phyloP scores from a whole-genome alignment of 2,329 filamentous ascomycete species.

The Ophiostoma piceae region DNA sequence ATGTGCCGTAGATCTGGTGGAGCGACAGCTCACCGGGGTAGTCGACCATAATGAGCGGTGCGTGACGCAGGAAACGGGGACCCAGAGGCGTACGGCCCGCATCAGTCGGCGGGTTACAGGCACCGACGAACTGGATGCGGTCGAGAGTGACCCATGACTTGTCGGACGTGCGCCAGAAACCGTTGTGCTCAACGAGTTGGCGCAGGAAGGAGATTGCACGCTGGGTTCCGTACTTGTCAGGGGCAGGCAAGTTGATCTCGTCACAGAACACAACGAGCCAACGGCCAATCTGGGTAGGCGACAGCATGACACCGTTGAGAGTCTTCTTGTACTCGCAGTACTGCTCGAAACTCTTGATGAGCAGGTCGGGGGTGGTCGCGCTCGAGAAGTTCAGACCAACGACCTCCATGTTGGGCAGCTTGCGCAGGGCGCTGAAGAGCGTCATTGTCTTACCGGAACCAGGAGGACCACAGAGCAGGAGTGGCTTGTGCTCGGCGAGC shows the following conservation, averaged over 20 bases:
- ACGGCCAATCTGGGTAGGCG: conserved; percentile 90
- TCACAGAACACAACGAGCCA: conserved; percentile 99
- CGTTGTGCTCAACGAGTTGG: conserved; percentile 96
- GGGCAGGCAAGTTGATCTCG: conserved; percentile 97
- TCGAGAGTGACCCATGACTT: conserved; percentile 98
- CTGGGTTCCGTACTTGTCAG: conserved; percentile 96
- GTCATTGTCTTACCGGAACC: conserved; percentile 99
- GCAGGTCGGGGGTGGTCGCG: conserved; percentile 91
- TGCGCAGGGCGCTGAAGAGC: conserved; percentile 91
- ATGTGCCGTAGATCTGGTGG: conserved; percentile 96
- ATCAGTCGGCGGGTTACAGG: conserved; percentile 97
- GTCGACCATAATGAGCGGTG: conserved; percentile 98
- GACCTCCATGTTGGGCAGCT: conserved; percentile 97
- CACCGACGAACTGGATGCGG: conserved; percentile 96
- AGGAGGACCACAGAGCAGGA: conserved; percentile 92
- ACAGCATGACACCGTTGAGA: conserved; percentile 89
- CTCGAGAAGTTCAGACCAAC: conserved; percentile 99
- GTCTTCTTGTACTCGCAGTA: conserved; percentile 99
- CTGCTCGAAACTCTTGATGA: conserved; percentile 99
- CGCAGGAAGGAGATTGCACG: conserved; percentile 95
- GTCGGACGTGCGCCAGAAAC: conserved; percentile 96
- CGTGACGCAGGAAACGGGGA: conserved; percentile 87
- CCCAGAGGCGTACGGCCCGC: conserved; percentile 93
- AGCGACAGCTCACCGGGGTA: conserved; percentile 95
- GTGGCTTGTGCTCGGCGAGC: conserved; percentile 96